Evolutionary conservation across 306 rosid genomes (phyloP), one percentile per base, ranked within the genome.

Genomic region (Quercus cerris): DNA sequence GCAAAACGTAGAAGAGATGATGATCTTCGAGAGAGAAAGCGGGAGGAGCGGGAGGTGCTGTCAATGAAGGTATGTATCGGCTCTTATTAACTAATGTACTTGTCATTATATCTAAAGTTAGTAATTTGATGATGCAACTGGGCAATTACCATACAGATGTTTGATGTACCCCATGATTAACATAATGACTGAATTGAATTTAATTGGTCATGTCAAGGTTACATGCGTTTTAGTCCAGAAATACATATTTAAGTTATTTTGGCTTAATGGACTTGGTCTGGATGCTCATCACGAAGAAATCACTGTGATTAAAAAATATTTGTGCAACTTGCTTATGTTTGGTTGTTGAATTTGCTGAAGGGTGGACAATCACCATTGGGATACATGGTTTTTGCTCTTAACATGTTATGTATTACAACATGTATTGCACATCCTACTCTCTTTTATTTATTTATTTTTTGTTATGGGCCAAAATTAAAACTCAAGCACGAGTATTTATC

Each of bases 1-100:
- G 73, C 89, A 33, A 95, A 91, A 70, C 97, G 97, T 38, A 86
- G 99, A 79, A 95, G 97, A 80, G 99, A 95, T 55, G 99, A 95
- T 59, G 99, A 93, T 85, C 89, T 95, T 74, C 89, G 99, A 77
- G 99, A 95, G 61, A 89, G 98, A 46, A 95, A 95, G 86, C 88
- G 99, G 56, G 99, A 95, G 31, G 99, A 95, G 70, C 86, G 94
- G 22, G 97, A 92, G 18, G 86, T 71, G 28, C 74, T 87, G 73
- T 73, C 86, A 63, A 74, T 87, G 75, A 95, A 95, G 99, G 99
- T 95, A 90, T 78, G 76, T 54, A 59, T 75, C 17, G 17, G 51
- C 69, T 9, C 33, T 69, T 73, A 49, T 80, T 57, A 56, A 6
- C 62, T 67, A 38, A 15, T 80, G 18, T 69, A 23, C 28, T 35